Evolutionary conservation across 2,329 filamentous ascomycete species (phyloP).

Genomic region (Hymenoscyphus albidus): DNA sequence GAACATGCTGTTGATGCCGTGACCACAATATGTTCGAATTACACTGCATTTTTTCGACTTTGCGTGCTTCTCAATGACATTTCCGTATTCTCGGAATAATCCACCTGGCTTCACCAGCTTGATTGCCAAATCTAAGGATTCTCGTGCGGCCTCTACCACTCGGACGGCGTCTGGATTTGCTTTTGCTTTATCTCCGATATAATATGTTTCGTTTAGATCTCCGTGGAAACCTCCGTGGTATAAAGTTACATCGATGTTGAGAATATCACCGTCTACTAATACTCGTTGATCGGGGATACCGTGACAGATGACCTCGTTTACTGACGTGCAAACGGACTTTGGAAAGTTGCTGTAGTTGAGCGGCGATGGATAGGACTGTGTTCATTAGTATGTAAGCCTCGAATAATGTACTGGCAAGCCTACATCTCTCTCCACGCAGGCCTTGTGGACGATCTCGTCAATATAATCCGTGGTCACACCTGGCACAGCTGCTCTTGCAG

Average conservation of each 20-base stretch:
- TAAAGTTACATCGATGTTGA: conserved; percentile 94
- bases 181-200: conserved; percentile 83
- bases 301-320: conserved; percentile 98
- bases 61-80: conserved; percentile 91
- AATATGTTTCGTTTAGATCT: conserved; percentile 98
- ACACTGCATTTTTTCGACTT: conserved; percentile 83
- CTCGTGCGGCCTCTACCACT: conserved; percentile 84
- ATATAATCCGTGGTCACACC: conserved; percentile 95
- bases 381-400: conserved; percentile 19
- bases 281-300: conserved; percentile 91
- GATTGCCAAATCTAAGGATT: conserved; percentile 88
- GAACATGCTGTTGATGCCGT: conserved; percentile 91
- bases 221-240: conserved; percentile 95
- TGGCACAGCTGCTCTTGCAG: conserved; percentile 77
- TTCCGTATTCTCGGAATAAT: conserved; percentile 88
- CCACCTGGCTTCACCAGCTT: conserved; percentile 89
- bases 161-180: conserved; percentile 82
- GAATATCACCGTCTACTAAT: conserved; percentile 86
- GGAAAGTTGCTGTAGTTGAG: conserved; percentile 96
- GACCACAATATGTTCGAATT: conserved; percentile 92
- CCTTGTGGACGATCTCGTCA: conserved; percentile 91
- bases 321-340: conserved; percentile 94
- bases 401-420: conserved; percentile 36
- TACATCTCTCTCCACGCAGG: conserved; percentile 88
- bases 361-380: conserved; percentile 86